phyloP scores from a whole-genome alignment of 1,139 yeast genomes.

The Diutina ranongensis region DNA sequence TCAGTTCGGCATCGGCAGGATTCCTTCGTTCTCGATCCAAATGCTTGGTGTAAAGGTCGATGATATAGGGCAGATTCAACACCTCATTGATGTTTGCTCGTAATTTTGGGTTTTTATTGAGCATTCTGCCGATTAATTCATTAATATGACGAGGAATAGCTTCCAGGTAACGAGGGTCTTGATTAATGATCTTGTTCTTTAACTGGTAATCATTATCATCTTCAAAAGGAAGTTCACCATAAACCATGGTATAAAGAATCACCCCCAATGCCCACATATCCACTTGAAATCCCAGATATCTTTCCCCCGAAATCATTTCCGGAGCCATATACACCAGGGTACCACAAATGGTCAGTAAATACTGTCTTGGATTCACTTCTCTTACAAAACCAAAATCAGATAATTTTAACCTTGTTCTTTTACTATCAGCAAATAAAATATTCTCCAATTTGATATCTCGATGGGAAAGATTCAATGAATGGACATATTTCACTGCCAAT shows the following conservation, averaged over 20 bases:
- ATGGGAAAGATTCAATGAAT: slow-evolving; percentile 73
- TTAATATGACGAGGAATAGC: slow-evolving; percentile 37
- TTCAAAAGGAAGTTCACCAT: slow-evolving; percentile 87
- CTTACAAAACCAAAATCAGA: slow-evolving; percentile 94
- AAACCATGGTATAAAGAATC: slow-evolving; percentile 68
- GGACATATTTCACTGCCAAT: slow-evolving; percentile 79
- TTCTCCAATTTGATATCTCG: slow-evolving; percentile 86
- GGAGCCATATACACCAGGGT: slow-evolving; percentile 97
- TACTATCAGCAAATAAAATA: slow-evolving; percentile 59
- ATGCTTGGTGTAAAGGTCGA: slow-evolving; percentile 22
- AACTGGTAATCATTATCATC: slow-evolving; percentile 67
- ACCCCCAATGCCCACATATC: slow-evolving; percentile 94
- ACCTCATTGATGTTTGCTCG: slow-evolving; percentile 56
- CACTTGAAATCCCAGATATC: slow-evolving; percentile 70
- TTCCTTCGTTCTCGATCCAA: slow-evolving; percentile 18
- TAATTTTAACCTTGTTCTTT: slow-evolving; percentile 48
- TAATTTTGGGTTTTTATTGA: slow-evolving; percentile 52
- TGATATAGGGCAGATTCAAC: slow-evolving; percentile 50
- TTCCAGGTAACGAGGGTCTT: slow-evolving; percentile 47
- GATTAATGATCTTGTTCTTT: slow-evolving; percentile 46
- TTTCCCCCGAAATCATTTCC: slow-evolving; percentile 56
- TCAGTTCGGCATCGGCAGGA: slow-evolving; percentile 25
- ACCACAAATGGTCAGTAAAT: slow-evolving; percentile 81
- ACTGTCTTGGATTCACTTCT: slow-evolving; percentile 46
- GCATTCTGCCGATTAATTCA: slow-evolving; percentile 38